A percentile compares a stretch with the other conserved stretches of the same genome.
Evolutionary conservation across 2,329 filamentous ascomycete genomes (phyloP).

Genomic region (Neurospora sp.): DNA sequence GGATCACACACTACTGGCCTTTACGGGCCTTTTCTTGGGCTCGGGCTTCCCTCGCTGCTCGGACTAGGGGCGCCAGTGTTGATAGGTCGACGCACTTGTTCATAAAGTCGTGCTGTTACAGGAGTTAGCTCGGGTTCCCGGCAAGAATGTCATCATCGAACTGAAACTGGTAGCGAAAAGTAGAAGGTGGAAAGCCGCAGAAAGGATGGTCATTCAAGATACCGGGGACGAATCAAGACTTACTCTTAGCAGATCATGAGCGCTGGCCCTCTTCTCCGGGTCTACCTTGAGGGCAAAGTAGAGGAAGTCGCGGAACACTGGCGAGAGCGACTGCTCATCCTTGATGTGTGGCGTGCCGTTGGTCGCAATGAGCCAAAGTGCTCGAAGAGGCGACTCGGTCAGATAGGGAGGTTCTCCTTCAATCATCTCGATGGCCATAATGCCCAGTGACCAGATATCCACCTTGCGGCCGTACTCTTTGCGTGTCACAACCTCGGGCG

Average conservation of each 20-base stretch:
- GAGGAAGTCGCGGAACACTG: slow-evolving; percentile 83
- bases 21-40: slow-evolving; percentile 76
- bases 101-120: slow-evolving; percentile 66
- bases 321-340: slow-evolving; percentile 72
- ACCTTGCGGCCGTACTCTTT: slow-evolving; percentile 99
- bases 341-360: slow-evolving; percentile 94
- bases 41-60: slow-evolving; percentile 73
- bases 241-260: slow-evolving; percentile 87
- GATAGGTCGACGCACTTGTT: slow-evolving; percentile 61
- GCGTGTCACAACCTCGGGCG: slow-evolving; percentile 89
- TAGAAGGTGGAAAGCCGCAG: neutral
- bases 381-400: slow-evolving; percentile 85
- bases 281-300: slow-evolving; percentile 92
- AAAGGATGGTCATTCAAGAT: slow-evolving; percentile 21
- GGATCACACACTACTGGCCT: slow-evolving; percentile 25
- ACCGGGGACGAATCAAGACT: slow-evolving; percentile 28
- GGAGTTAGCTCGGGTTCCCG: neutral
- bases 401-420: slow-evolving; percentile 96
- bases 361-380: slow-evolving; percentile 91
- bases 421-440: slow-evolving; percentile 99
- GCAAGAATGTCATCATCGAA: neutral
- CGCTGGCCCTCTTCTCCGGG: slow-evolving; percentile 90
- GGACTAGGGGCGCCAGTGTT: slow-evolving; percentile 77
- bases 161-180: neutral
- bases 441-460: slow-evolving; percentile 96